Evolutionary conservation across 192 early-diverging fungal species (phyloP), one percentile per base, ranked within the genome.

Genomic region (Podila verticillata): DNA sequence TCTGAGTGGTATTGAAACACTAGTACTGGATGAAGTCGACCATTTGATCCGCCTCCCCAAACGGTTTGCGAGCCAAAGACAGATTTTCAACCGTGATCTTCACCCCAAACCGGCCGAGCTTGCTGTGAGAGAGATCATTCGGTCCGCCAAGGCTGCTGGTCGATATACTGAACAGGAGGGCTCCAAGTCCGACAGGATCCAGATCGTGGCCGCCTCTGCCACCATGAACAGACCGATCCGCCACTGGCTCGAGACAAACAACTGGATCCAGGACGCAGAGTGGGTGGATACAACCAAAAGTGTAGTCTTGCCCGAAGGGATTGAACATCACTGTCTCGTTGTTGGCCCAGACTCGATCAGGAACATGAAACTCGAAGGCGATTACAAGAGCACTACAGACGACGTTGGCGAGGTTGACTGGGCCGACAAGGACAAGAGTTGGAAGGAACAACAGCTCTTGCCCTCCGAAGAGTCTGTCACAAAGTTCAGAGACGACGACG

Each of bases 171-270:
- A 12, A 7, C n/a, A 65, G 2, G 22, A 58, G 12, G 26, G 7
- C 10, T 24, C 57, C 34, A 31, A 5, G 24, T 30, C 8, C 7
- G 7, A 69, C n/a, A 34, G 71, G 69, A 54, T 86, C 68, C 92
- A 93, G 51, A 64, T 93, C 8, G 70, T 95, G 20, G 74, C 88
- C 0, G 86, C 87, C 15, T 93, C 91, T 0, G 94, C 94, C 7
- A 95, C 94, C 9, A 68, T 95, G 48, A 95, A 95, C 74, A 84
- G 88, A 26, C 80, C 84, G 4, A 68, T 92, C 17, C 85, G 92
- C 12, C 61, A 87, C 51, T 90, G 87, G 72, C 74, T 93, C 58
- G 85, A 83, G 72, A 81, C 56, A 48, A 83, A 61, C 87, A 85
- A 85, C 66, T 93, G 71, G 63, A 32, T 74, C 32, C 73, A 70